Percentiles rank a stretch among this genome's conserved stretches.
Evolutionary conservation across 2,329 filamentous ascomycete genomes (phyloP).

Genomic region (Amesomyces nigricolor): DNA sequence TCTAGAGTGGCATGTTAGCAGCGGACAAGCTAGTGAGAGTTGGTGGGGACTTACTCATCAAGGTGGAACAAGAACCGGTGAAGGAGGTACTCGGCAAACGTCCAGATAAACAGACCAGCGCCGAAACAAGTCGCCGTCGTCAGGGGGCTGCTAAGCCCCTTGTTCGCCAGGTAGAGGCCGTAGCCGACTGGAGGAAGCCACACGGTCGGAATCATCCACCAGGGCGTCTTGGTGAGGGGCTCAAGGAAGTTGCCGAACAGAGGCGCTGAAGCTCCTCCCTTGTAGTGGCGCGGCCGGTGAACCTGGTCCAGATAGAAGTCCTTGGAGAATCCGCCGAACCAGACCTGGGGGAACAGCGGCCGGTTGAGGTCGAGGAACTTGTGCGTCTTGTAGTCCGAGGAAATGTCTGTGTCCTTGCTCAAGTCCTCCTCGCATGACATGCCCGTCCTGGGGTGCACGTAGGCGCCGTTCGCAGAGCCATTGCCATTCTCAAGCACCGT

Average conservation of each 20-base stretch:
- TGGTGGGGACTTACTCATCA: conserved; percentile 62
- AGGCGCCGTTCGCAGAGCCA: conserved; percentile 28
- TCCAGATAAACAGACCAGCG: conserved; percentile 75
- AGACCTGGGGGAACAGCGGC: conserved; percentile 83
- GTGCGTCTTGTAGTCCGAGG: conserved; percentile 75
- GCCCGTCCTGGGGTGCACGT: conserved; percentile 63
- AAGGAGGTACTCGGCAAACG: conserved; percentile 79
- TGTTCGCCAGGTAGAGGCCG: conserved; percentile 59
- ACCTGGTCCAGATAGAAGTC: conserved; percentile 97
- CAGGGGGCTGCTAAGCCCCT: conserved; percentile 50
- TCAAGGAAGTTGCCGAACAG: conserved; percentile 98
- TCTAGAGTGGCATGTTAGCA: conserved; percentile 42
- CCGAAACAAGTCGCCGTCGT: conserved; percentile 57
- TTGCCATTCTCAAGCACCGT: conserved; percentile 27
- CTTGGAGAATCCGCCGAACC: conserved; percentile 81
- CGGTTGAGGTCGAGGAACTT: conserved; percentile 88
- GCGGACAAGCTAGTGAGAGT: neutral
- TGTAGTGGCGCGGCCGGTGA: conserved; percentile 92
- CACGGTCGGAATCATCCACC: conserved; percentile 79
- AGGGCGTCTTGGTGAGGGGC: conserved; percentile 89
- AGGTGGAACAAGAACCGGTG: conserved; percentile 93
- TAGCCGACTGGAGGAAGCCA: conserved; percentile 81
- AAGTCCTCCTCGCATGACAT: conserved; percentile 87
- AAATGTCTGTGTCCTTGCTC: conserved; percentile 73
- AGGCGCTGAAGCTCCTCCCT: conserved; percentile 83